phyloP scores from a whole-genome alignment of 2,329 filamentous ascomycete species.

The Cytospora schulzeri region DNA sequence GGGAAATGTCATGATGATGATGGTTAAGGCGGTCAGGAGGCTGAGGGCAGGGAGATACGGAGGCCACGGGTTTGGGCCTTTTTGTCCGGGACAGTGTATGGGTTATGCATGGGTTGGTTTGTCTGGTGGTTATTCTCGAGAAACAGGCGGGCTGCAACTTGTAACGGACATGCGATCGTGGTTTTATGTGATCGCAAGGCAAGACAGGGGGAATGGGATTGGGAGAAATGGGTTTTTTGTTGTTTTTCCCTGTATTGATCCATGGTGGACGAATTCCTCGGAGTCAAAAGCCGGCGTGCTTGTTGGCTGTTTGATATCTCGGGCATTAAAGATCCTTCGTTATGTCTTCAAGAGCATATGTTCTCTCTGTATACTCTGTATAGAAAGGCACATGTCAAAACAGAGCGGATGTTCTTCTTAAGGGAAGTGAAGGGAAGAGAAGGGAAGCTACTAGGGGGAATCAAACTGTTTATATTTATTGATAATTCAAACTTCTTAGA shows the following conservation, averaged over 20 bases:
- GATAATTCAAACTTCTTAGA: not conserved
- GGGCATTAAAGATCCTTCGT: slow-evolving; percentile 11
- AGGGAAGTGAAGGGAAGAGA: too few relatives aligned
- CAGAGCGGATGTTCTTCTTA: not conserved
- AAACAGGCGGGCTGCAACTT: not conserved
- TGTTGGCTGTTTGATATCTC: slow-evolving; percentile 13
- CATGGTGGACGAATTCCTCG: slow-evolving; percentile 1
- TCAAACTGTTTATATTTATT: not conserved
- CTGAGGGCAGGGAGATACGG: not conserved
- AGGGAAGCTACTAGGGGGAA: not conserved
- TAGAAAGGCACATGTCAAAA: not conserved
- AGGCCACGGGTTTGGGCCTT: not conserved
- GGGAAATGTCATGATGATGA: not conserved
- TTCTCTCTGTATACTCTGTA: not conserved
- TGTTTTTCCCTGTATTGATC: slow-evolving; percentile 7
- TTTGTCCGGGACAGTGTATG: not conserved
- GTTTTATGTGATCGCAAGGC: slow-evolving; percentile 4
- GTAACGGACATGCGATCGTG: slow-evolving; percentile 12
- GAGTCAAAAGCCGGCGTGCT: slow-evolving; percentile 10
- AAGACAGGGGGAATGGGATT: not conserved
- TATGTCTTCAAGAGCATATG: slow-evolving; percentile 3
- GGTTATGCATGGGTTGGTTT: not conserved
- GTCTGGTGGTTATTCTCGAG: not conserved
- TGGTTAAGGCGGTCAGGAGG: not conserved
- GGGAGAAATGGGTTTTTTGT: not conserved